Evolutionary conservation across 495 filamentous ascomycete genomes (phyloP), one percentile per base, ranked within the genome.

Genomic region (Trichoderma erinaceum): DNA sequence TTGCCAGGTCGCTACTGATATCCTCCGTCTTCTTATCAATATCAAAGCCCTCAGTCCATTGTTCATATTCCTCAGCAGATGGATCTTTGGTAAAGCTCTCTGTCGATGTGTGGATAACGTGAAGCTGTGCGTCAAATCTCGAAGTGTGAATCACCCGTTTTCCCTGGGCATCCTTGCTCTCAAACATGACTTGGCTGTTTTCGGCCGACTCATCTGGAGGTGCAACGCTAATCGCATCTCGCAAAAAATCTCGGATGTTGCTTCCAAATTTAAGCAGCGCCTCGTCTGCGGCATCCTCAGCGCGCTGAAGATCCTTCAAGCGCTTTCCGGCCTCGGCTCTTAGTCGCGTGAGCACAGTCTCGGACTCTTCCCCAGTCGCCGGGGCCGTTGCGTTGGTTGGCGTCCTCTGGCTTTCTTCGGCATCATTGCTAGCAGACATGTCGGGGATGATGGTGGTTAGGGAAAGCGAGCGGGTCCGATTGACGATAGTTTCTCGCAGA

Each of bases 201-300:
- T 76, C 78, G 23, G 69, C 69, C 25, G 70, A 67, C 6, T 76
- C 73, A 11, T 72, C 70, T 38, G 81, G 92, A 0, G 93, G 90
- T 32, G 91, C 88, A 70, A 99, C 91, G 66, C 87, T 91, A 41
- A 99, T 90, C 50, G 95, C 95, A 72, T 99, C 95, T 18, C 88
- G 86, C 72, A 99, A 81, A 79, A 96, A 98, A 78, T 94, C 90
- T 12, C 92, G 85, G 63, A 99, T 87, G 75, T 95, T 98, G 65
- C 88, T 86, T 29, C 95, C 95, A 74, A 98, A 99, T 67, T 90
- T 92, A 70, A 97, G 78, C 61, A 98, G 87, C 3, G 96, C 96
- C 76, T 97, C 96, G 76, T 99, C 95, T 23, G 95, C 95, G n/a
- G 93, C 93, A 73, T 97, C 93, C 77, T 99, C 95, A 50, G 94